Evolutionary conservation across 2,329 filamentous ascomycete species (phyloP).

Genomic region (Trichophyton rubrum): DNA sequence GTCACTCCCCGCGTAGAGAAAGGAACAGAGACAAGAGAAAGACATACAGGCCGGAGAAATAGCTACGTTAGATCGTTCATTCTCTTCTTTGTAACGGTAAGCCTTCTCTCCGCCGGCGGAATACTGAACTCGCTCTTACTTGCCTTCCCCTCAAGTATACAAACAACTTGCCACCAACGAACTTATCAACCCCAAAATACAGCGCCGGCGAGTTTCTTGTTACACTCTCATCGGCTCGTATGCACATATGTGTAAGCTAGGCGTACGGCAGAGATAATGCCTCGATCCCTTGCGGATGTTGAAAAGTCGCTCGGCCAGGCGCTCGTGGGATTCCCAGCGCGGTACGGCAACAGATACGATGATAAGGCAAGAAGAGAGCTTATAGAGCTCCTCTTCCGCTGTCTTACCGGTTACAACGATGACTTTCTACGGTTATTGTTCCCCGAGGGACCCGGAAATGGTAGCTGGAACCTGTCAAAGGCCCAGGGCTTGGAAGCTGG

Average conservation of each 20-base stretch:
- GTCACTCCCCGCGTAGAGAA: too few relatives aligned
- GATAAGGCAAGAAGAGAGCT: constrained; percentile 59
- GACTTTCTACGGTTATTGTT: constrained; percentile 73
- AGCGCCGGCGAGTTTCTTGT: neutral
- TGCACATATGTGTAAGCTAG: neutral
- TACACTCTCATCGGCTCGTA: neutral
- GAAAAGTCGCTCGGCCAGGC: constrained; percentile 76
- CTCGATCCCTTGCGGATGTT: constrained; percentile 29
- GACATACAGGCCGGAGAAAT: too few relatives aligned
- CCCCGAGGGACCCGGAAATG: constrained; percentile 55
- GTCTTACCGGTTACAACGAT: constrained; percentile 60
- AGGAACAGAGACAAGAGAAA: neutral
- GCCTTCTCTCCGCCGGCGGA: neutral
- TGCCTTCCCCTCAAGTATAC: neutral
- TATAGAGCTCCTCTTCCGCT: constrained; percentile 70
- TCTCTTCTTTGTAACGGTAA: neutral
- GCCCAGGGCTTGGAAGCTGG: constrained; percentile 89
- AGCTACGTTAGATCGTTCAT: too few relatives aligned
- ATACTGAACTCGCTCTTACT: neutral
- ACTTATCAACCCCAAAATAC: neutral
- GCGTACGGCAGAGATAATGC: neutral
- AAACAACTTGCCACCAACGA: neutral
- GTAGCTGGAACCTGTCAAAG: constrained; percentile 62
- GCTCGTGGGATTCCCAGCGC: constrained; percentile 62
- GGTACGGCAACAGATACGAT: constrained; percentile 63